Conservation (phyloP, 179 eudicot genomes). For the Patellifolia procumbens region DNA sequence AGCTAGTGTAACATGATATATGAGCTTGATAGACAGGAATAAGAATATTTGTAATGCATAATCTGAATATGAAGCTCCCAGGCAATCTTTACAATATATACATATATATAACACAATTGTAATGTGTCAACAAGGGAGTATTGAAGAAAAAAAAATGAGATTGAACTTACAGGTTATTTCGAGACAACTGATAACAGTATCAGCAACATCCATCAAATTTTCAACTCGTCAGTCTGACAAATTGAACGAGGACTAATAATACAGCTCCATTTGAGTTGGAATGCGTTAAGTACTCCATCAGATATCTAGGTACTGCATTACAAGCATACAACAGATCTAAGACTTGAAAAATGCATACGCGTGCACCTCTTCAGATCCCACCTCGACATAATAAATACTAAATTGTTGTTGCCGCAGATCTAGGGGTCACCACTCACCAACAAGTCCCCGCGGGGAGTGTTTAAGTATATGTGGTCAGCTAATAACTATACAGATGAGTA, state of each 20-base stretch:
- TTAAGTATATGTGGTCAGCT: conserved; percentile 1
- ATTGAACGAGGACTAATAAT: conserved; percentile 1
- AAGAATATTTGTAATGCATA: not conserved
- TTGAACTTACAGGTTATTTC: conserved; percentile 29
- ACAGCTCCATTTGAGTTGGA: conserved; percentile 16
- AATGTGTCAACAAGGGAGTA: not conserved
- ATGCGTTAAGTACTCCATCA: not conserved
- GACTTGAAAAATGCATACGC: not conserved
- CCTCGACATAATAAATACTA: not conserved
- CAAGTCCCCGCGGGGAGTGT: not conserved
- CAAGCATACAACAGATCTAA: conserved; percentile 8
- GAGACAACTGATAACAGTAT: too few relatives aligned
- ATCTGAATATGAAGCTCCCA: not conserved
- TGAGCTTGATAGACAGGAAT: not conserved
- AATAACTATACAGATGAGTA: not conserved
- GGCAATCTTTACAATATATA: not conserved
- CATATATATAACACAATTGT: not conserved
- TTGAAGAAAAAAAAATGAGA: not conserved
- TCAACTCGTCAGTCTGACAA: not conserved
- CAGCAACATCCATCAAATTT: too few relatives aligned
- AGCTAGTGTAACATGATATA: not conserved
- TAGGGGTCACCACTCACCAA: not conserved
- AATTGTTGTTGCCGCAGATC: not conserved
- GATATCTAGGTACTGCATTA: conserved; percentile 1
- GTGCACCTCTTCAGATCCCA: not conserved